These are phyloP conservation scores for Trichoderma semiorbis DNA, from an alignment of 2,329 filamentous ascomycete species.

Conservation along the genomic window DNA sequence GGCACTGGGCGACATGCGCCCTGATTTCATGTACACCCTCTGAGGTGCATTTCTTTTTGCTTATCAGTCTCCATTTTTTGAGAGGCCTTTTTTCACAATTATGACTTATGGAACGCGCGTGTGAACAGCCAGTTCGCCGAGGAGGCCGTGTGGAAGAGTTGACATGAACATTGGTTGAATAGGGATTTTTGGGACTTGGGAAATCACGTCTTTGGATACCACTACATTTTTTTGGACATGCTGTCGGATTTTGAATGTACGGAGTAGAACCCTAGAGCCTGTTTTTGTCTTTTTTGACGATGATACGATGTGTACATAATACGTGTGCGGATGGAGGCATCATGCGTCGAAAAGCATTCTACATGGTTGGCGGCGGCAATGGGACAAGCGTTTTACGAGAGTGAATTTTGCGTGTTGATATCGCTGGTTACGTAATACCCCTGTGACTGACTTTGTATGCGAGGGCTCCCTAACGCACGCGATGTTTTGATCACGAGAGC, in stretches of 20 bases:
- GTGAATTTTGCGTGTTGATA: not conserved
- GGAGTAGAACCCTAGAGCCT: not conserved
- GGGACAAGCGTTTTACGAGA: not conserved
- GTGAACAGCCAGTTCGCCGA: not conserved
- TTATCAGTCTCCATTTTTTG: not conserved
- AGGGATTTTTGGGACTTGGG: not conserved
- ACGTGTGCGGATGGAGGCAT: not conserved
- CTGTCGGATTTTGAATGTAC: not conserved
- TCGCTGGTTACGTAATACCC: not conserved
- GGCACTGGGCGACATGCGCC: conserved; percentile 64
- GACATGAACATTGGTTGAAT: not conserved
- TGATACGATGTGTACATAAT: not conserved
- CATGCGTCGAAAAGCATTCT: not conserved
- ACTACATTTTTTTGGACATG: not conserved
- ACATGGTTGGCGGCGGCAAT: not conserved
- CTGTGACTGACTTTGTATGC: not conserved
- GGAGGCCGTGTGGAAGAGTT: not conserved
- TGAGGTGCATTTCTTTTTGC: conserved; percentile 29
- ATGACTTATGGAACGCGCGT: not conserved
- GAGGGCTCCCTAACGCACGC: not conserved
- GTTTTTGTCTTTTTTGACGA: not conserved
- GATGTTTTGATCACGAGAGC: not conserved
- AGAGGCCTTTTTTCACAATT: not conserved
- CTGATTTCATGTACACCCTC: conserved; percentile 68
- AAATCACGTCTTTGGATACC: conserved; percentile 4